phyloP scores from a whole-genome alignment of 768 basidiomycete genomes.

The Rubroboletus satanas region DNA sequence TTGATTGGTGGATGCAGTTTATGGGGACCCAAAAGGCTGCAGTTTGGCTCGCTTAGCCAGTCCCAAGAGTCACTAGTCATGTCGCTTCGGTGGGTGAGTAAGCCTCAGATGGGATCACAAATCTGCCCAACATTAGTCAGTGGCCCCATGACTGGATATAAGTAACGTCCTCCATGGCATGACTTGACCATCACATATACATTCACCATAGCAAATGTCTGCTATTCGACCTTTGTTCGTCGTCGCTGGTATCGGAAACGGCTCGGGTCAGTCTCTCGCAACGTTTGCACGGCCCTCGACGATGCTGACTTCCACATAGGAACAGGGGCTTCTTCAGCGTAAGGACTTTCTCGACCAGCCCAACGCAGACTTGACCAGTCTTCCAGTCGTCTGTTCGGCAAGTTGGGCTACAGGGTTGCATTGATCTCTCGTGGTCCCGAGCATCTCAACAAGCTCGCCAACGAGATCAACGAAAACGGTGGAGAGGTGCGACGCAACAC shows the following conservation, averaged over 20 bases:
- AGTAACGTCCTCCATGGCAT: background rate
- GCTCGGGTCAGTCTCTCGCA: conserved; percentile 26
- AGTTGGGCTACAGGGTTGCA: conserved; percentile 63
- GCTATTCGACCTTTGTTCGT: conserved; percentile 49
- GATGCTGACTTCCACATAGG: conserved; percentile 29
- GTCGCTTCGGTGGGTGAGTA: too few species aligned
- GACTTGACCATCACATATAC: background rate
- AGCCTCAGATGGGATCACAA: too few species aligned
- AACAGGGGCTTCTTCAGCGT: conserved; percentile 61
- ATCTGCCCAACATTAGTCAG: too few species aligned
- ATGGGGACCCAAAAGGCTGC: too few species aligned
- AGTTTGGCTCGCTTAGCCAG: too few species aligned
- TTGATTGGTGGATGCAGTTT: too few species aligned
- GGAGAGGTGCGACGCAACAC: conserved; percentile 44
- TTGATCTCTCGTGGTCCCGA: conserved; percentile 57
- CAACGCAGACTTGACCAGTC: background rate
- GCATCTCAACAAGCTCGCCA: conserved; percentile 48
- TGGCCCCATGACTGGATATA: conserved; percentile 6
- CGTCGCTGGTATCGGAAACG: conserved; percentile 52
- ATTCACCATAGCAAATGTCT: conserved; percentile 21
- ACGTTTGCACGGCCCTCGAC: background rate
- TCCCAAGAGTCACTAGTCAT: too few species aligned
- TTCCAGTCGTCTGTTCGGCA: conserved; percentile 54
- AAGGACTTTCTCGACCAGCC: conserved; percentile 16
- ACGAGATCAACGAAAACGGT: conserved; percentile 53